Evolutionary conservation across 495 filamentous ascomycete species (phyloP), one percentile per base, ranked within the genome.

Genomic region (Peziza echinospora): DNA sequence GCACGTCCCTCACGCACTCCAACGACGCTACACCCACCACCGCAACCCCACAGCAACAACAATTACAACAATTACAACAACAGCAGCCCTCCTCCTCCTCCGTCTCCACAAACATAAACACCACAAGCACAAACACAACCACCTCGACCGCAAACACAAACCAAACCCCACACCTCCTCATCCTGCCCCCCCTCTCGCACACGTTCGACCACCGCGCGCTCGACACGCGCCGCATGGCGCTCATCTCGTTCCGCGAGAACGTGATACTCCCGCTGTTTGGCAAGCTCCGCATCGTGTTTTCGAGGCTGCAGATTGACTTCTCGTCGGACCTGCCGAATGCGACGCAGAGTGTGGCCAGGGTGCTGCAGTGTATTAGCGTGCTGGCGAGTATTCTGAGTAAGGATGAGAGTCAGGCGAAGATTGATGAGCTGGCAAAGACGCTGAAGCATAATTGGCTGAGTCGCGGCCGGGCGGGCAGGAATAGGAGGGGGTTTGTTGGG

Each of bases 391-490:
- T 91, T 10, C 28, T 53, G 56, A 73, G 65, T 1, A 68, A 69
- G 5, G 82, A 91, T 52, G 73, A 77, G n/a, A 61, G 69, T 0
- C 86, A 91, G 62, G 72, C 70, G 43, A 80, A 75, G 63, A 80
- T 94, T 56, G 84, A 92, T 47, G 69, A 82, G 53, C 66, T 97
- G 47, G 76, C 77, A 39, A 81, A 82, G 54, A 73, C 82, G 41
- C 67, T 97, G 48, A 97, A 96, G 62, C 70, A 91, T 52, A 97
- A 97, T 63, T 97, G 89, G 89, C 70, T 97, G 19, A 84, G 85
- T 0, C 68, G 89, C 13, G 87, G 89, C 0, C 67, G 91, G 28
- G 93, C 84, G 42, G 89, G 89, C 2, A 69, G 89, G 51, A 86
- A 96, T 61, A 65, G 89, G 39, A 71, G 82, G 47, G 89, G 89